These are phyloP conservation scores for Bonia amplexicaulis DNA, from an alignment of 176 grass and related monocot species.

Conservation along the genomic window DNA sequence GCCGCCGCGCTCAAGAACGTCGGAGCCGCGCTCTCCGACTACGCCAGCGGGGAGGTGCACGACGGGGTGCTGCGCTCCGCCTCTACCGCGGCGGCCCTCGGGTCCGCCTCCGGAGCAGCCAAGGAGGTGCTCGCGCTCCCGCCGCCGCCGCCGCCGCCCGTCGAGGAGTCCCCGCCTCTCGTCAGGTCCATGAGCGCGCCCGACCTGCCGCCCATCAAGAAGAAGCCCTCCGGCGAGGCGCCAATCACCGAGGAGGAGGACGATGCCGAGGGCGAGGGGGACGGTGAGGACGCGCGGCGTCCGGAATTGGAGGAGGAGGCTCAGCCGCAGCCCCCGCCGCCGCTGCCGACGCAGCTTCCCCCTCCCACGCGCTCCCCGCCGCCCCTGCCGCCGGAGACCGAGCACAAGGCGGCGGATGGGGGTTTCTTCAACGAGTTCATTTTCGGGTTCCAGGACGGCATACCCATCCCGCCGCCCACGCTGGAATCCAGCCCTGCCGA, in stretches of 20 bases:
- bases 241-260: conserved; percentile 41
- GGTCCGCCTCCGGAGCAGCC: neutral
- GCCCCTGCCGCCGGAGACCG: neutral
- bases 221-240: conserved; percentile 43
- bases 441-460: conserved; percentile 31
- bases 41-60: conserved; percentile 35
- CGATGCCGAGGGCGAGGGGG: conserved; percentile 18
- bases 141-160: conserved; percentile 27
- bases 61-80: neutral
- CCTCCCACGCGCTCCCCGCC: conserved; percentile 35
- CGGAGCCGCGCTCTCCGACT: conserved; percentile 69
- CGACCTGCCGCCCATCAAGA: conserved; percentile 27
- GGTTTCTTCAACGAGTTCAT: neutral
- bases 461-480: conserved; percentile 26
- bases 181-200: conserved; percentile 49
- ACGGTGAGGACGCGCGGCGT: neutral
- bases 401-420: neutral
- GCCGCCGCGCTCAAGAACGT: conserved; percentile 53
- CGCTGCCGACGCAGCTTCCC: neutral
- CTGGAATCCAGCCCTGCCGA: conserved; percentile 25
- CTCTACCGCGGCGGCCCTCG: neutral
- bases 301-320: conserved; percentile 11
- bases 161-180: conserved; percentile 22
- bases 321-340: neutral
- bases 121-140: conserved; percentile 14